Conservation (phyloP, 176 grass and related monocot genomes). For the Elymus sibiricus region DNA sequence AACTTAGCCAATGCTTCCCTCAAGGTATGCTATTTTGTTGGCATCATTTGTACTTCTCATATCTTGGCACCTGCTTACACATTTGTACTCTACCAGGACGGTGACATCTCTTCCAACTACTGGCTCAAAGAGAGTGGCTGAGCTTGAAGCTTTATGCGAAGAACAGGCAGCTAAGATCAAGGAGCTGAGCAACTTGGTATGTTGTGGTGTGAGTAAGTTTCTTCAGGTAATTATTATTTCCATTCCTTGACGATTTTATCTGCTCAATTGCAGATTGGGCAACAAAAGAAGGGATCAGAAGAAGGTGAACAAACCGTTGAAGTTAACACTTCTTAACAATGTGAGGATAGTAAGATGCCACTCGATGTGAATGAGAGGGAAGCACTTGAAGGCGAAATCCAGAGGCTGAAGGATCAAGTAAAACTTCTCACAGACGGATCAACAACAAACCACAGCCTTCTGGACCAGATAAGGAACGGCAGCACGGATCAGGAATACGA, state of each 20-base stretch:
- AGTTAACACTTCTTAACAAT: slow-evolving; percentile 19
- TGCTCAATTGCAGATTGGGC: slow-evolving; percentile 54
- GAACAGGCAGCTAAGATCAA: slow-evolving; percentile 81
- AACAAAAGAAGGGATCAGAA: slow-evolving; percentile 39
- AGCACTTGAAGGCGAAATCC: slow-evolving; percentile 44
- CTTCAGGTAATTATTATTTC: slow-evolving; percentile 10
- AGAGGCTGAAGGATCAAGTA: slow-evolving; percentile 53
- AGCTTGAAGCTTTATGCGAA: slow-evolving; percentile 83
- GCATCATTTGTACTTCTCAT: background rate
- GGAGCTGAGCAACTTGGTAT: slow-evolving; percentile 61
- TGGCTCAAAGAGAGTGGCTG: slow-evolving; percentile 59
- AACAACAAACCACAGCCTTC: slow-evolving; percentile 42
- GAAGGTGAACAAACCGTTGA: slow-evolving; percentile 30
- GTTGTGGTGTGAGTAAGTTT: slow-evolving; percentile 8
- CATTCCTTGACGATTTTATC: slow-evolving; percentile 25
- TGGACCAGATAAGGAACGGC: slow-evolving; percentile 77
- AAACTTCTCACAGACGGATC: slow-evolving; percentile 24
- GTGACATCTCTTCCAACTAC: slow-evolving; percentile 8
- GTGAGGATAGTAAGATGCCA: slow-evolving; percentile 11
- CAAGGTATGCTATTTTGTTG: slow-evolving; percentile 32
- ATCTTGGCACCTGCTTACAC: background rate
- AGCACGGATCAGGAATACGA: slow-evolving; percentile 46
- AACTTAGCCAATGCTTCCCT: background rate
- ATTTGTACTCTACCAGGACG: slow-evolving; percentile 33
- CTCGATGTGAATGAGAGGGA: slow-evolving; percentile 34